Base-by-base conservation (phyloP, 169 alveolate species). In the Plasmodium gaboni region DNA sequence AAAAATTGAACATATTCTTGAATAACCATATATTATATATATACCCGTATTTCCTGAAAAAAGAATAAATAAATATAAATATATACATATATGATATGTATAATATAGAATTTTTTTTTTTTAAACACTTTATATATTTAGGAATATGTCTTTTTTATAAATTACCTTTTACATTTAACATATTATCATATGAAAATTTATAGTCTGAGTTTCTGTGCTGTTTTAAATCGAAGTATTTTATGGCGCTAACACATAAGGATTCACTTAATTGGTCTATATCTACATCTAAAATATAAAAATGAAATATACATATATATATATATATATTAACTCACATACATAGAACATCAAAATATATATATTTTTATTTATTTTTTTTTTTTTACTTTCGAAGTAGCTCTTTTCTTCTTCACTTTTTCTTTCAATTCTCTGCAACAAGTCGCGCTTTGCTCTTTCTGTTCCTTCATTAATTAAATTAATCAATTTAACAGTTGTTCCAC, bases 161-260 rank as follows among this genome's bases (percentile, higher is more conserved):
- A 1, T 2, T 94, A 67, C 99, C 99, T 88, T 97, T 98, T 55
- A 99, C 99, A 88, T 98, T 99, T 69, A 99, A 96, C 99, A 99
- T 98, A 94, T 95, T 95, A 92, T 99, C 99, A 78, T 96, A 98
- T 63, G 98, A 96, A 94, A 98, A 99, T 89, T 93, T 96, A 88
- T 99, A 99, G 76, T 97, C 97, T 64, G 98, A 95, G 44, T 95
- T 92, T 65, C 99, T 94, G 92, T 97, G 97, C 87, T 98, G 99
- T 68, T 97, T 98, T 38, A 99, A 92, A 78, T 99, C 99, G 93
- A 96, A 99, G 92, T 99, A 99, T 93, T 98, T 98, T 61, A 99
- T 97, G 15, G 99, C 99, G 9, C 99, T 99, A 74, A 96, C 96
- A 28, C 99, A 99, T 59, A 99, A 94, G 28, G 91, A 95, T 91